A percentile compares a stretch with the other conserved stretches of the same genome.
These are phyloP conservation scores for Clonostachys chloroleuca DNA, from an alignment of 2,329 filamentous ascomycete species.

Conservation along the genomic window DNA sequence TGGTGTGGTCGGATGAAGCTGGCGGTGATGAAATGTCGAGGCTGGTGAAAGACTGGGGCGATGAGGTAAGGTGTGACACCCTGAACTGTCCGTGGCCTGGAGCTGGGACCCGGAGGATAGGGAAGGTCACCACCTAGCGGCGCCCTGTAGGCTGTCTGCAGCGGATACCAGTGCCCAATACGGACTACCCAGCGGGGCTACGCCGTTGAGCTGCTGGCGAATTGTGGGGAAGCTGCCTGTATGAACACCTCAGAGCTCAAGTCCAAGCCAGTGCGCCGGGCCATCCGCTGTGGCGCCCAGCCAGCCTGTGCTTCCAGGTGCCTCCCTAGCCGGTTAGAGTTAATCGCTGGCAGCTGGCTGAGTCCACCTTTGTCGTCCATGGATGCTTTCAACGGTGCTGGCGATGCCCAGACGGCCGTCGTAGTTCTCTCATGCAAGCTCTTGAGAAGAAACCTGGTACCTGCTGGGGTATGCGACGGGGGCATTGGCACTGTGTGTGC, in stretches of 20 bases:
- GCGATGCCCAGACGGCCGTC: too few relatives aligned
- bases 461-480: too few relatives aligned
- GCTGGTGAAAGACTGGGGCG: not conserved
- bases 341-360: too few relatives aligned
- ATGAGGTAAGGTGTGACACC: not conserved
- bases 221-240: too few relatives aligned
- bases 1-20: not conserved
- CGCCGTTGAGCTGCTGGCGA: too few relatives aligned
- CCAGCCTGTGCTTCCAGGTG: not conserved
- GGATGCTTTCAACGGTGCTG: too few relatives aligned
- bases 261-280: not conserved
- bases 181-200: not conserved
- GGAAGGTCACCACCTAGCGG: too few relatives aligned
- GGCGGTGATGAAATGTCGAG: conserved; percentile 1
- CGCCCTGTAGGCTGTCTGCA: not conserved
- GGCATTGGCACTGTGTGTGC: too few relatives aligned
- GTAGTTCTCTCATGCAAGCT: too few relatives aligned
- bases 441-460: too few relatives aligned
- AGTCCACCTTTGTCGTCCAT: too few relatives aligned
- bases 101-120: not conserved
- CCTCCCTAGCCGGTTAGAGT: not conserved
- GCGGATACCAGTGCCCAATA: not conserved
- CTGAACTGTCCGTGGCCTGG: not conserved
- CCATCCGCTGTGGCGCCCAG: not conserved
- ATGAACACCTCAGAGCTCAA: not conserved